Evolutionary conservation across 805 yeast genomes (phyloP), one percentile per base, ranked within the genome.

Genomic region (Yarrowia osloensis): DNA sequence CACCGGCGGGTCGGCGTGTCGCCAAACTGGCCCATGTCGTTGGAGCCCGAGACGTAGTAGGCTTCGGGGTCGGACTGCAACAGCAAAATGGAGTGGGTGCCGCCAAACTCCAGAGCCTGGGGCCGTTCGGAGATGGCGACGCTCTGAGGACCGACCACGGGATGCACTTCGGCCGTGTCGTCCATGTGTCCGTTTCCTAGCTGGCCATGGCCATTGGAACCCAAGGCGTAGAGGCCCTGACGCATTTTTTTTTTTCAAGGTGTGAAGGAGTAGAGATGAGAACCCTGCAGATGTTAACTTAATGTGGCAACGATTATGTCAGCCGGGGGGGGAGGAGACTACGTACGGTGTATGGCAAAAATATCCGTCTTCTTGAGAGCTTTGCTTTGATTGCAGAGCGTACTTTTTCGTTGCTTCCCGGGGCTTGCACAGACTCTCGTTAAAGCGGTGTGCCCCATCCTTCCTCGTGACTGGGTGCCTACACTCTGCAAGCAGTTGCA

Each of bases 161-260:
- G 17, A 44, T 35, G 62, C 29, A 82, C 76, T 12, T 62, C 69
- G 24, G 75, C 71, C 9, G 77, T 67, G 74, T 88, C 98, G 1
- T 82, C 82, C 39, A 77, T 76, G 69, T 86, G 77, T 6, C 80
- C 82, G 42, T 81, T 74, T 44, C 97, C 96, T 55, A 93, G 81
- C 74, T 93, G 98, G 67, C 75, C 85, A 39, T 78, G 80, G 1
- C 97, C 97, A 76, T 93, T 93, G 1, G 97, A 91, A 0, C 98
- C 98, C 74, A 95, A 86, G 0, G 86, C 80, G 37, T 81, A 68
- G 31, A 61, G 66, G 42, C 66, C 66, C 44, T 57, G 47, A 21
- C 33, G 74, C 70, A 70, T 67, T 67, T 37, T 21, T 21, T 61
- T 19, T n/a, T n/a, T n/a, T n/a, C n/a, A n/a, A n/a, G n/a, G 63